phyloP scores from a whole-genome alignment of 176 grass and related monocot genomes.

The Oryza australiensis region DNA sequence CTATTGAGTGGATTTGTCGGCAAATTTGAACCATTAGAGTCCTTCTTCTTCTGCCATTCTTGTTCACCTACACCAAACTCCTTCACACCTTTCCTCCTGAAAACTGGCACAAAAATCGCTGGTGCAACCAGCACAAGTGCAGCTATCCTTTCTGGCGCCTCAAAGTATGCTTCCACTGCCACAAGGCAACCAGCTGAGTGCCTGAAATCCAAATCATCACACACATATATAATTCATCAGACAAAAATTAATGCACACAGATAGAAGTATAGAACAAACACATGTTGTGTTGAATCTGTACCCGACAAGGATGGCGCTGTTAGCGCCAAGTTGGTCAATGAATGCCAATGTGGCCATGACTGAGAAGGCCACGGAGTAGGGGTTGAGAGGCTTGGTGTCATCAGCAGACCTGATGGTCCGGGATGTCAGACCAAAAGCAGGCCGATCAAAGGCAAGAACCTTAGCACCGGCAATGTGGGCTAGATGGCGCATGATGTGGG shows the following conservation, averaged over 20 bases:
- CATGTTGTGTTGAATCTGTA: conserved; percentile 23
- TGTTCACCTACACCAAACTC: not conserved
- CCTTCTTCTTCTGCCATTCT: conserved; percentile 26
- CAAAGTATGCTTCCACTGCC: conserved; percentile 69
- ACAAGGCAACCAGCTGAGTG: conserved; percentile 92
- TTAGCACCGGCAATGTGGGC: conserved; percentile 54
- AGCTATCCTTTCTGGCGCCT: conserved; percentile 66
- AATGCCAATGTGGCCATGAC: conserved; percentile 69
- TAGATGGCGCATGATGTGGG: conserved; percentile 61
- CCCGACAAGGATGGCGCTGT: conserved; percentile 75
- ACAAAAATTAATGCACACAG: not conserved
- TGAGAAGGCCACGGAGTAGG: conserved; percentile 87
- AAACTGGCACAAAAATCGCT: conserved; percentile 58
- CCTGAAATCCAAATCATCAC: conserved; percentile 48
- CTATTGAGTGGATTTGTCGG: conserved; percentile 44
- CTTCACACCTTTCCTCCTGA: conserved; percentile 32
- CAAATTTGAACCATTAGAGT: not conserved
- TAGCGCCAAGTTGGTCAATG: conserved; percentile 52
- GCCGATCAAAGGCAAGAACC: conserved; percentile 89
- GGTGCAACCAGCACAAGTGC: conserved; percentile 84
- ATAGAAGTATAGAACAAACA: not conserved
- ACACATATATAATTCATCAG: not conserved
- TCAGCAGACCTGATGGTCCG: conserved; percentile 31
- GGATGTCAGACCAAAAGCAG: conserved; percentile 78
- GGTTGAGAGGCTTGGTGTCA: conserved; percentile 60